These are phyloP conservation scores for Theobroma cacao DNA, from an alignment of 345 rosid genomes.

Conservation along the genomic window DNA sequence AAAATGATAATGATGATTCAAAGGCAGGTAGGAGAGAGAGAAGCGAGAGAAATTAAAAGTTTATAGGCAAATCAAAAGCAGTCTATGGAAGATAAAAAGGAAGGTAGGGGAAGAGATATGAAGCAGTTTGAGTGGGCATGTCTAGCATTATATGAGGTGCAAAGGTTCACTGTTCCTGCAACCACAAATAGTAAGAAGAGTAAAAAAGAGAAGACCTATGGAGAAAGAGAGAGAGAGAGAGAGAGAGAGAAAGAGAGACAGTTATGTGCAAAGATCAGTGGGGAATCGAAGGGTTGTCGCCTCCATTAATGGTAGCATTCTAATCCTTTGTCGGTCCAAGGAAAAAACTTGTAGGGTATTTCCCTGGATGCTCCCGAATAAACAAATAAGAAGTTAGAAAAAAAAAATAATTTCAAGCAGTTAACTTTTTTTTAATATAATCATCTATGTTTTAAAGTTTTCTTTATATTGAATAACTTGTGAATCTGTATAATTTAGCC, in stretches of 20 bases:
- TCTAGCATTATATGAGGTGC: conserved; percentile 32
- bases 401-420: background rate
- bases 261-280: conserved; percentile 56
- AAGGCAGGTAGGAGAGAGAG: background rate
- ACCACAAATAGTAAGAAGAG: conserved; percentile 15
- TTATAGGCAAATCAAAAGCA: conserved; percentile 1
- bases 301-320: conserved; percentile 74
- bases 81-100: background rate
- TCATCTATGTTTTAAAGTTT: background rate
- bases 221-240: background rate
- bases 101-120: background rate
- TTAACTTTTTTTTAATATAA: background rate
- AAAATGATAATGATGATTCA: conserved; percentile 17
- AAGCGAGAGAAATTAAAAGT: background rate
- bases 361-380: background rate
- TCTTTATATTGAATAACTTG: background rate
- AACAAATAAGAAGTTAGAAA: background rate
- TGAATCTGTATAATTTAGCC: conserved; percentile 10
- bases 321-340: conserved; percentile 64
- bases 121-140: conserved; percentile 8
- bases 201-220: conserved; percentile 15
- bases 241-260: conserved; percentile 40
- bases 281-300: conserved; percentile 83
- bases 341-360: conserved; percentile 12
- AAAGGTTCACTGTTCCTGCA: conserved; percentile 44